These are phyloP conservation scores for Suhomyces sp. DNA, from an alignment of 805 yeast genomes.

Conservation along the genomic window DNA sequence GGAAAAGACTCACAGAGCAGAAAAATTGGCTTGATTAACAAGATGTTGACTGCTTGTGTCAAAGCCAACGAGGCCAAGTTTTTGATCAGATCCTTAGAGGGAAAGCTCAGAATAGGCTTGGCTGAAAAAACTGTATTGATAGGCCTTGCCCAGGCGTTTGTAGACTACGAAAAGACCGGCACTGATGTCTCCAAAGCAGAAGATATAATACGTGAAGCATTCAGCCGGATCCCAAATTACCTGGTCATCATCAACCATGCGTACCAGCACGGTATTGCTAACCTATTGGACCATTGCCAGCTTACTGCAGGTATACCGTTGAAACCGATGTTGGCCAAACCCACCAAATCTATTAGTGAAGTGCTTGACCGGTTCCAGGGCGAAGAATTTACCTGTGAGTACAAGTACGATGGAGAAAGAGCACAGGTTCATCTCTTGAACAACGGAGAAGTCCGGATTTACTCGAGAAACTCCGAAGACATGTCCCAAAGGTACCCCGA, in stretches of 20 bases:
- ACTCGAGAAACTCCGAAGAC: constrained; percentile 93
- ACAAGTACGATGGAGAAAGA: constrained; percentile 96
- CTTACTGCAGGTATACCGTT: constrained; percentile 91
- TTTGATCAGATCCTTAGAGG: constrained; percentile 85
- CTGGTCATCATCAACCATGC: constrained; percentile 70
- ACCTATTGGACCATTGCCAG: constrained; percentile 64
- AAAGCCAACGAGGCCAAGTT: constrained; percentile 76
- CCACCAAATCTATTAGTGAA: constrained; percentile 91
- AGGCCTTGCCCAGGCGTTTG: constrained; percentile 80
- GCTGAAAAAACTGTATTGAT: constrained; percentile 91
- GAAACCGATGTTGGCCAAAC: constrained; percentile 98
- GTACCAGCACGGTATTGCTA: constrained; percentile 61
- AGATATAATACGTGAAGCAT: constrained; percentile 77
- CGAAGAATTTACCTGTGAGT: constrained; percentile 88
- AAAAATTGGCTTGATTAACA: constrained; percentile 76
- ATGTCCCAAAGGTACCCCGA: constrained; percentile 97
- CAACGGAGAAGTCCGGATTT: constrained; percentile 68
- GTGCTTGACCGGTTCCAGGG: constrained; percentile 85
- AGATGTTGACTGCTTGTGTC: constrained; percentile 81
- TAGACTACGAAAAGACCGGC: constrained; percentile 52
- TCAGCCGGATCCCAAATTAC: constrained; percentile 87
- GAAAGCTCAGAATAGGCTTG: constrained; percentile 86
- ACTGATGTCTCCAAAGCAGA: constrained; percentile 64
- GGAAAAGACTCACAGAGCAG: constrained; percentile 80
- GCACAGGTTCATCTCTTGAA: constrained; percentile 84